Evolutionary conservation across 768 basidiomycete genomes (phyloP).

Genomic region (Calocybe cyanea): DNA sequence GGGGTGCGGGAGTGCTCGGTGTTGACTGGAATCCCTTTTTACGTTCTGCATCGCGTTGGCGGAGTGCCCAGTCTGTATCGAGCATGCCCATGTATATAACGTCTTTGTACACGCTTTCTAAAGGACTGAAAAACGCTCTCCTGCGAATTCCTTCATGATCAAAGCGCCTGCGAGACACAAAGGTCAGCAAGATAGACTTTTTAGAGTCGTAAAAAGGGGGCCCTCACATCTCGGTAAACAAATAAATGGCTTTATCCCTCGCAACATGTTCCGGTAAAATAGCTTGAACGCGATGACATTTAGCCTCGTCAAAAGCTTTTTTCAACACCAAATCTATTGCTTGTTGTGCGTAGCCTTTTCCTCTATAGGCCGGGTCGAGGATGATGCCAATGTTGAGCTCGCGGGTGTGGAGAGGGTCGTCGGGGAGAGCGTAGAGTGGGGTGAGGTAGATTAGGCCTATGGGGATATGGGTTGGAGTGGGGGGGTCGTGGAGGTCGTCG

Average conservation of each 20-base stretch:
- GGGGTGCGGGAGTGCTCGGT: too few species aligned
- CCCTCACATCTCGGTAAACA: slow-evolving; percentile 44
- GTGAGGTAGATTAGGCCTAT: slow-evolving; percentile 44
- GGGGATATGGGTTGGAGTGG: too few species aligned
- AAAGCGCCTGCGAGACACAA: slow-evolving; percentile 42
- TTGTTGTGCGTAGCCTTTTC: slow-evolving; percentile 41
- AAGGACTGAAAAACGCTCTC: slow-evolving; percentile 44
- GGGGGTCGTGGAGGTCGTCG: too few species aligned
- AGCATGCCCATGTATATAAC: slow-evolving; percentile 57
- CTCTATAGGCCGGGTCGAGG: slow-evolving; percentile 31
- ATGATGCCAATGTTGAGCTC: slow-evolving; percentile 59
- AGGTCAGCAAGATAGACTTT: neutral
- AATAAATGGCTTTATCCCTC: slow-evolving; percentile 38
- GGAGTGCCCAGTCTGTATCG: slow-evolving; percentile 56
- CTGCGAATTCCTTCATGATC: slow-evolving; percentile 61
- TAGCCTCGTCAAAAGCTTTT: slow-evolving; percentile 41
- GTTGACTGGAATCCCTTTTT: too few species aligned
- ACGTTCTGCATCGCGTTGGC: slow-evolving; percentile 1
- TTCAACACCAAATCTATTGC: slow-evolving; percentile 42
- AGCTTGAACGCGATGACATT: slow-evolving; percentile 51
- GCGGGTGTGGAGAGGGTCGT: slow-evolving; percentile 27
- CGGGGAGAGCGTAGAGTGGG: slow-evolving; percentile 20
- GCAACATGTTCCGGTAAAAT: slow-evolving; percentile 42
- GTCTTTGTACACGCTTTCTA: slow-evolving; percentile 50
- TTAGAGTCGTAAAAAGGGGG: neutral